Percentiles rank a stretch among this genome's conserved stretches.
Evolutionary conservation across 1,139 yeast species (phyloP).

Genomic region (Geotrichum klebahnii): DNA sequence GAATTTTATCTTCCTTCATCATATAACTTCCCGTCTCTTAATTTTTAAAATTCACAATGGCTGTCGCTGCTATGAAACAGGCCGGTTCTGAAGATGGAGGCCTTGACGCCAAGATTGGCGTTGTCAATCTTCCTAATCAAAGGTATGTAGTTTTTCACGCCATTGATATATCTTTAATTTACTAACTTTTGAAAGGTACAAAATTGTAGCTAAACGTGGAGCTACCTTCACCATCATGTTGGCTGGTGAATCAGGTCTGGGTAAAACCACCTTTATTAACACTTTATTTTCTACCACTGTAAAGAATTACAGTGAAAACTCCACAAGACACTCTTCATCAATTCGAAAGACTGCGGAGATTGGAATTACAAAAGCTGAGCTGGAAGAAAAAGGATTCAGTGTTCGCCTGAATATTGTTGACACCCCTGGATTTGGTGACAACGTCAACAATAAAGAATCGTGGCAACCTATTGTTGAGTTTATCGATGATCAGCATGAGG

Average conservation of each 20-base stretch:
- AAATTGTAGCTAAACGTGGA: constrained; percentile 83
- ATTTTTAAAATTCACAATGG: not conserved
- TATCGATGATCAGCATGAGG: constrained; percentile 94
- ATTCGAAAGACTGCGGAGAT: constrained; percentile 87
- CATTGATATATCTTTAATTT: constrained; percentile 1
- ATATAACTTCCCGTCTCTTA: not conserved
- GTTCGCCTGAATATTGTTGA: constrained; percentile 84
- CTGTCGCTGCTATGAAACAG: constrained; percentile 12
- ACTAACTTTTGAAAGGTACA: constrained; percentile 50
- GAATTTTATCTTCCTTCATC: not conserved
- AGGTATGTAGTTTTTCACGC: constrained; percentile 48
- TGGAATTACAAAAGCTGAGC: constrained; percentile 80
- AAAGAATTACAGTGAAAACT: constrained; percentile 60
- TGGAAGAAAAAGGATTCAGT: constrained; percentile 88
- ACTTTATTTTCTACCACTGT: constrained; percentile 65
- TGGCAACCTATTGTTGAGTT: constrained; percentile 94
- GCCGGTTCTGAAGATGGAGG: constrained; percentile 1
- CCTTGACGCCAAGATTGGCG: constrained; percentile 50
- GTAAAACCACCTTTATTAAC: constrained; percentile 84
- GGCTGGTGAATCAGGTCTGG: constrained; percentile 93
- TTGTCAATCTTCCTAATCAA: constrained; percentile 89
- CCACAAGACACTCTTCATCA: constrained; percentile 64
- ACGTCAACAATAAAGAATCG: constrained; percentile 84
- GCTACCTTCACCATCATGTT: constrained; percentile 90
- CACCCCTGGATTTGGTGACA: constrained; percentile 97